A percentile compares a stretch with the other conserved stretches of the same genome.
Conservation (phyloP, 140 eudicot genomes). For the Stevia rebaudiana region DNA sequence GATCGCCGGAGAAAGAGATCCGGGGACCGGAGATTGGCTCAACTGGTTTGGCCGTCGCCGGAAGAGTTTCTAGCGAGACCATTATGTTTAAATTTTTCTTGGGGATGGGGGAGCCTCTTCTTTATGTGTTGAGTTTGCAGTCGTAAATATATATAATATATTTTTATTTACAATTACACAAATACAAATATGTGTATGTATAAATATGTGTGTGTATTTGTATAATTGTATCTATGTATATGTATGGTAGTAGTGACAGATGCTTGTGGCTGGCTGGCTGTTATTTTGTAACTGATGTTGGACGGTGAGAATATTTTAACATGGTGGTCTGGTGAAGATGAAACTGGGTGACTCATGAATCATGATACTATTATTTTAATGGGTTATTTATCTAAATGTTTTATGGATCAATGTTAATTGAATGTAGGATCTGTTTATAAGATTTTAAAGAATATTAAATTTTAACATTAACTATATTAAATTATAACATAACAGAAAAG, state of each 20-base stretch:
- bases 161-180: too few relatives aligned
- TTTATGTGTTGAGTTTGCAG: slow-evolving; percentile 21
- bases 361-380: slow-evolving; percentile 22
- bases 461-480: too few relatives aligned
- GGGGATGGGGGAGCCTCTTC: background rate
- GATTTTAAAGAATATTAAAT: too few relatives aligned
- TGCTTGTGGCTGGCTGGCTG: slow-evolving; percentile 17
- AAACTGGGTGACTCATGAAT: slow-evolving; percentile 68
- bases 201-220: background rate
- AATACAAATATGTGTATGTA: too few relatives aligned
- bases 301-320: slow-evolving; percentile 31
- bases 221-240: too few relatives aligned
- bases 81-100: slow-evolving; percentile 8
- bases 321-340: slow-evolving; percentile 54
- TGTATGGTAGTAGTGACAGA: slow-evolving; percentile 20
- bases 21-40: slow-evolving; percentile 54
- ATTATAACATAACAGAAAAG: too few relatives aligned
- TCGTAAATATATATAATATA: slow-evolving; percentile 23
- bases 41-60: slow-evolving; percentile 19
- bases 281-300: slow-evolving; percentile 14
- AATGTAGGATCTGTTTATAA: too few relatives aligned
- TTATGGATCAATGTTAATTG: too few relatives aligned
- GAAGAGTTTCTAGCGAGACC: slow-evolving; percentile 51
- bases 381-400: background rate
- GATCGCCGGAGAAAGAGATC: slow-evolving; percentile 75